Base-by-base conservation (phyloP, 768 basidiomycete species). In the Grammothele lineata region DNA sequence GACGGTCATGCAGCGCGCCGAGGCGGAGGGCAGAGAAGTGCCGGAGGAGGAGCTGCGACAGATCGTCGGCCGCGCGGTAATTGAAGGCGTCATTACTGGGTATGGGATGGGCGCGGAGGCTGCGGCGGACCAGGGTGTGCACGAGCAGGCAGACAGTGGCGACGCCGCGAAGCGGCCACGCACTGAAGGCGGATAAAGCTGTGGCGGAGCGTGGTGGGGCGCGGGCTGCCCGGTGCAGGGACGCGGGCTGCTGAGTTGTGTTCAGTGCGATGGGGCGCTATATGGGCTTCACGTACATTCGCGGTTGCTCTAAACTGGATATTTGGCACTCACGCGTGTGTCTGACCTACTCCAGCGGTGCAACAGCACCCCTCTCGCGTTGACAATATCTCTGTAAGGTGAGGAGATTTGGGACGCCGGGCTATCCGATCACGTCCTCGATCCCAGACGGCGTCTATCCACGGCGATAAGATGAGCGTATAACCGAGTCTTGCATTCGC, bases 31-130 rank as follows among this genome's bases (percentile, higher is more conserved):
- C 6, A 68, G 72, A 24, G 79, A 88, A 63, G 51, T 44, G 1
- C 83, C 81, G 26, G 84, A 90, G 18, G 78, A 78, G 22, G 71
- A 83, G 57, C 72, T 92, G 43, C 70, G 78, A 40, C 70, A 70
- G 45, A 74, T 76, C 10, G 89, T 92, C 15, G 60, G 78, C 30
- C 65, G 72, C 57, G 77, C 81, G 14, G 85, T 94, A 39, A 64
- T 88, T 26, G 72, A 83, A 56, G 83, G 87, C 34, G 69, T 89
- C 37, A 60, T 72, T 11, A 71, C 78, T 14, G 87, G 88, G 3
- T 82, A 74, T 58, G 70, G 73, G 12, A 71, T 85, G 64, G 63
- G 75, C 19, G 51, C 54, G 12, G 56, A 45, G 23, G 53, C 37
- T 19, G 52, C 51, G 43, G 56, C 26, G 21, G 42, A 36, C 23